A percentile compares a stretch with the other conserved stretches of the same genome.
Conservation (phyloP, 495 filamentous ascomycete genomes). For the Cercophora scortea region DNA sequence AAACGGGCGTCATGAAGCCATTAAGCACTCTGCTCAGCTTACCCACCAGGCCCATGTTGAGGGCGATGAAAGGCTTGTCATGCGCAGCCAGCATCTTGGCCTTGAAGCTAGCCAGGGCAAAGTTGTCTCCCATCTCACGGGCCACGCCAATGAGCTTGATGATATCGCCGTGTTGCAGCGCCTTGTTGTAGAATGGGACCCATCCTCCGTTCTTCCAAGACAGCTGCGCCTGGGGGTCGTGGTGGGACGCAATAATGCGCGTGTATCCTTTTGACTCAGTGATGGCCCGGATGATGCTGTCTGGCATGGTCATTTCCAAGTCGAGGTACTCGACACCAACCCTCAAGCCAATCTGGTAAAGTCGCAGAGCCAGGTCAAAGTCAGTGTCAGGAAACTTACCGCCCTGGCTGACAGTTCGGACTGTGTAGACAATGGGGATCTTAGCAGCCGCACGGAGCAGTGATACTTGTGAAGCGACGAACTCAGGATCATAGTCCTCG, state of each 20-base stretch:
- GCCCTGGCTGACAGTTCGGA: constrained; percentile 79
- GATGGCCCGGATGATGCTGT: constrained; percentile 59
- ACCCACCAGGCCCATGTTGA: constrained; percentile 90
- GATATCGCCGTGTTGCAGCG: constrained; percentile 77
- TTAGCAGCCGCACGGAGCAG: constrained; percentile 65
- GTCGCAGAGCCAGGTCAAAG: constrained; percentile 54
- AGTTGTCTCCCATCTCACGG: constrained; percentile 73
- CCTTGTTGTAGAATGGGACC: constrained; percentile 80
- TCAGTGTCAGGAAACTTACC: constrained; percentile 80
- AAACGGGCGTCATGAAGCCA: constrained; percentile 90
- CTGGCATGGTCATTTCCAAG: constrained; percentile 82
- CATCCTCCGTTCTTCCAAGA: constrained; percentile 87
- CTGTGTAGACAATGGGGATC: constrained; percentile 89
- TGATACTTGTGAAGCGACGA: constrained; percentile 72
- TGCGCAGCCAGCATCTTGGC: constrained; percentile 62
- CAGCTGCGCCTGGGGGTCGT: constrained; percentile 71
- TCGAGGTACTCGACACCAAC: constrained; percentile 89
- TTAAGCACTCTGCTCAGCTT: constrained; percentile 89
- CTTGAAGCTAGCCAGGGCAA: constrained; percentile 75
- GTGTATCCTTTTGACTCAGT: constrained; percentile 58
- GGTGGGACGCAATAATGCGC: constrained; percentile 89
- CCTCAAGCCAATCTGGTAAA: constrained; percentile 73
- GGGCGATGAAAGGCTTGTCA: constrained; percentile 74
- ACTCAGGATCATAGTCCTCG: constrained; percentile 67
- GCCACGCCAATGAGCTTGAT: constrained; percentile 93